A percentile compares a stretch with the other conserved stretches of the same genome.
phyloP scores from a whole-genome alignment of 495 filamentous ascomycete species.

The Aspergillus olivimuriae region DNA sequence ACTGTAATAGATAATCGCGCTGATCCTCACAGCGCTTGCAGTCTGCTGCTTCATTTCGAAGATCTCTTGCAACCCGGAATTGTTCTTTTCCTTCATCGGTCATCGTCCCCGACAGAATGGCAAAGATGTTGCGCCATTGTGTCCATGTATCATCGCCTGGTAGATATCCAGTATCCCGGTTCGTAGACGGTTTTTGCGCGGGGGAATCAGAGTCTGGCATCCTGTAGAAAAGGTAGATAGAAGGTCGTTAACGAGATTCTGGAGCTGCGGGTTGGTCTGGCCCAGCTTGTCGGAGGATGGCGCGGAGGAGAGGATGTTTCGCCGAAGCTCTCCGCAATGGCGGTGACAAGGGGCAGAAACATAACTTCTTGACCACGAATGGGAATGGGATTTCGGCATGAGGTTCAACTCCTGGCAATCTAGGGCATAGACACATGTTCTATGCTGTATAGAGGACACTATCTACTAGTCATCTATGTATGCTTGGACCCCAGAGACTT shows the following conservation, averaged over 20 bases:
- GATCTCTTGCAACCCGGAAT: slow-evolving; percentile 64
- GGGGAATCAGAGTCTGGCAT: slow-evolving; percentile 32
- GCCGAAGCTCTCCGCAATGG: slow-evolving; percentile 26
- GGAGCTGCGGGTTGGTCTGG: background rate
- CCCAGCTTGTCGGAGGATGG: background rate
- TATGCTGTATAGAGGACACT: background rate
- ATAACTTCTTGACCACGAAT: too few relatives aligned
- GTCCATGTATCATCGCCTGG: slow-evolving; percentile 56
- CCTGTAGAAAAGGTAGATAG: slow-evolving; percentile 4
- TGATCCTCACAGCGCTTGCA: slow-evolving; percentile 71
- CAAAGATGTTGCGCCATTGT: slow-evolving; percentile 76
- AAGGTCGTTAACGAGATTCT: too few relatives aligned
- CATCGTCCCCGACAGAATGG: slow-evolving; percentile 64
- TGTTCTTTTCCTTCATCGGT: slow-evolving; percentile 59
- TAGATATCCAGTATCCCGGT: slow-evolving; percentile 32
- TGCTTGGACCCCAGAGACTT: too few relatives aligned
- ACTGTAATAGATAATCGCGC: slow-evolving; percentile 70
- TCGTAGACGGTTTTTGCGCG: slow-evolving; percentile 13
- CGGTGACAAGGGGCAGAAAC: slow-evolving; percentile 33
- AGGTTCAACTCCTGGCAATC: background rate
- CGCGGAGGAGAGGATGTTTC: slow-evolving; percentile 4
- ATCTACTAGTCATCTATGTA: too few relatives aligned
- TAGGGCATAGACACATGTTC: background rate
- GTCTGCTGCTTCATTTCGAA: slow-evolving; percentile 60
- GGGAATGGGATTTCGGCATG: too few relatives aligned